Evolutionary conservation across 2,329 filamentous ascomycete species (phyloP).

Genomic region (Sclerotiophoma versabilis): DNA sequence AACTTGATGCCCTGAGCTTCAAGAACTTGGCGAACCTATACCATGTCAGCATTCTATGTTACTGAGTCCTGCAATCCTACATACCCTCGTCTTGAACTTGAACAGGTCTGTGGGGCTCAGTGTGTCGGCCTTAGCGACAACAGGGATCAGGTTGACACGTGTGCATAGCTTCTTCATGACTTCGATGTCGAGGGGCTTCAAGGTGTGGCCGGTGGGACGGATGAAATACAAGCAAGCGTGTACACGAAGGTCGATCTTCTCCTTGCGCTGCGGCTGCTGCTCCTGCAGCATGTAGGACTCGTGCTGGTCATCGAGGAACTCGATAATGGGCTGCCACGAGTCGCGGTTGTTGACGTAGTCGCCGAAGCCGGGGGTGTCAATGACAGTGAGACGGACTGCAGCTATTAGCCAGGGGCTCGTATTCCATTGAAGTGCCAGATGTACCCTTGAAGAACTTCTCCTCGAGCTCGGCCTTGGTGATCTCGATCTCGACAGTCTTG

Average conservation of each 20-base stretch:
- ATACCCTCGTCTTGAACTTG: slow-evolving; percentile 93
- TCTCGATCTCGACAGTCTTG: slow-evolving; percentile 99
- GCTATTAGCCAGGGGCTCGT: slow-evolving; percentile 28
- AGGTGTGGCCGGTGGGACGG: slow-evolving; percentile 94
- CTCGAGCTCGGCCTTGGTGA: slow-evolving; percentile 98
- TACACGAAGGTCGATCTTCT: slow-evolving; percentile 99
- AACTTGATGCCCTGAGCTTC: slow-evolving; percentile 99
- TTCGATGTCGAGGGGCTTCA: slow-evolving; percentile 99
- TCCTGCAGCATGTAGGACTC: slow-evolving; percentile 99
- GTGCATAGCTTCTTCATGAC: slow-evolving; percentile 99
- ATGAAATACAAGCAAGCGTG: slow-evolving; percentile 99
- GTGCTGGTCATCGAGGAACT: slow-evolving; percentile 99
- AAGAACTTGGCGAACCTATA: slow-evolving; percentile 88
- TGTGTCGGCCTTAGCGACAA: slow-evolving; percentile 98
- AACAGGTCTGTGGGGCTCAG: slow-evolving; percentile 89
- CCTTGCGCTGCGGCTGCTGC: slow-evolving; percentile 95
- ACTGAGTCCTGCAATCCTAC: slow-evolving; percentile 38
- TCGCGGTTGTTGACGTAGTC: slow-evolving; percentile 99
- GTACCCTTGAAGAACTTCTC: slow-evolving; percentile 99
- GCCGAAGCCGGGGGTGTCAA: slow-evolving; percentile 98
- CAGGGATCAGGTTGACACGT: slow-evolving; percentile 96
- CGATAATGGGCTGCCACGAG: slow-evolving; percentile 99
- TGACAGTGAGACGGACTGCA: slow-evolving; percentile 94
- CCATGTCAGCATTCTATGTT: slow-evolving; percentile 22
- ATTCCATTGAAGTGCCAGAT: not conserved